Percentiles rank a stretch among this genome's conserved stretches.
Evolutionary conservation across 2,329 filamentous ascomycete genomes (phyloP).

Genomic region (Claviceps capensis): DNA sequence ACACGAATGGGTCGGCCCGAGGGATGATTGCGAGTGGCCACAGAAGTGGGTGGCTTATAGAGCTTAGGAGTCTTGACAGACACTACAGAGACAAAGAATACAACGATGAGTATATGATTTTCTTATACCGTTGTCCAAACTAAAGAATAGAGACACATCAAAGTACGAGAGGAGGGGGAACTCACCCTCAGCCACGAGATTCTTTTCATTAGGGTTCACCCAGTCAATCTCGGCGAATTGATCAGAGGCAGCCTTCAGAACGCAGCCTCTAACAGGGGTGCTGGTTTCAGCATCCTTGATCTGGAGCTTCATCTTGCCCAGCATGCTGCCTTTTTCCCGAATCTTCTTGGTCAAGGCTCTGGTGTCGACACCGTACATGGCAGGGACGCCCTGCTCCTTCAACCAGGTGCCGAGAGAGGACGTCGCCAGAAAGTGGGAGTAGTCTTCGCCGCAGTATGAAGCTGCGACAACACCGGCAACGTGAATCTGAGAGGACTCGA

Average conservation of each 20-base stretch:
- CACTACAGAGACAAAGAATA: slow-evolving; percentile 39
- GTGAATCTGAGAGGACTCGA: slow-evolving; percentile 87
- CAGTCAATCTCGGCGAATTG: slow-evolving; percentile 73
- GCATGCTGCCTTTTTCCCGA: slow-evolving; percentile 87
- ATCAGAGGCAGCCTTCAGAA: slow-evolving; percentile 15
- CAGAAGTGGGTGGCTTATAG: slow-evolving; percentile 60
- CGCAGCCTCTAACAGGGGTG: slow-evolving; percentile 24
- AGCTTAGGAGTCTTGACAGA: slow-evolving; percentile 78
- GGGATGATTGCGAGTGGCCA: slow-evolving; percentile 68
- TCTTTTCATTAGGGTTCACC: slow-evolving; percentile 83
- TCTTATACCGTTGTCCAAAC: neutral
- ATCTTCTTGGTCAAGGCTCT: slow-evolving; percentile 89
- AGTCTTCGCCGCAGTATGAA: slow-evolving; percentile 88
- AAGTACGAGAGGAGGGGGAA: slow-evolving; percentile 13
- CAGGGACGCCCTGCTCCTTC: slow-evolving; percentile 87
- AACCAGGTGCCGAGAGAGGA: slow-evolving; percentile 91
- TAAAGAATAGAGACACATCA: slow-evolving; percentile 6
- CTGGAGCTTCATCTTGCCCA: slow-evolving; percentile 75
- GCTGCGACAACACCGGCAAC: slow-evolving; percentile 83
- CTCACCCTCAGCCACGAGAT: slow-evolving; percentile 89
- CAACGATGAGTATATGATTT: slow-evolving; percentile 22
- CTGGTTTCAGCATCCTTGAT: slow-evolving; percentile 29
- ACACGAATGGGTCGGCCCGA: slow-evolving; percentile 79
- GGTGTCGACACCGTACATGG: slow-evolving; percentile 91
- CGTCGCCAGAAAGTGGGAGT: slow-evolving; percentile 81